These are phyloP conservation scores for Plasmodium coatneyi DNA, from an alignment of 169 alveolate species.

Conservation along the genomic window DNA sequence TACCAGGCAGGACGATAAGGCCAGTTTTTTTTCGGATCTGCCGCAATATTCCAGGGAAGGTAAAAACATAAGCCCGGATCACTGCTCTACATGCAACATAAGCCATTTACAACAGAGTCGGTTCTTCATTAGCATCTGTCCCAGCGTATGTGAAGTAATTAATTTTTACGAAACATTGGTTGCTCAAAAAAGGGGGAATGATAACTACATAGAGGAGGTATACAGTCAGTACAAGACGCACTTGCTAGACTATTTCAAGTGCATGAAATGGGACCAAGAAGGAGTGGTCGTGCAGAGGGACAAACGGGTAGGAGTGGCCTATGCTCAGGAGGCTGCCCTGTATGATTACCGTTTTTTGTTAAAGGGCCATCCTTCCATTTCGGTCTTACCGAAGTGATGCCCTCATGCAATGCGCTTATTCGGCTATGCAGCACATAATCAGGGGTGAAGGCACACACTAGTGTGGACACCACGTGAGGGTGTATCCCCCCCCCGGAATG, in stretches of 20 bases:
- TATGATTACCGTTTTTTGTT: conserved; percentile 60
- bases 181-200: background rate
- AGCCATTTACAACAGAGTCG: conserved; percentile 25
- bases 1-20: conserved; percentile 37
- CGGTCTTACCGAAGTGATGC: conserved; percentile 33
- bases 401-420: background rate
- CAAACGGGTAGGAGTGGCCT: conserved; percentile 40
- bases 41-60: background rate
- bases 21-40: background rate
- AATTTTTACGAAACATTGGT: conserved; percentile 39
- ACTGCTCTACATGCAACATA: conserved; percentile 14
- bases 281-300: conserved; percentile 17
- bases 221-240: conserved; percentile 9
- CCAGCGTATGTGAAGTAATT: conserved; percentile 5
- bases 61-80: background rate
- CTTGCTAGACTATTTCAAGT: conserved; percentile 27
- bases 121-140: conserved; percentile 48
- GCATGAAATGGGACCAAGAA: conserved; percentile 42
- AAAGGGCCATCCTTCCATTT: conserved; percentile 52
- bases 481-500: background rate
- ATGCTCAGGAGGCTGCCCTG: conserved; percentile 63
- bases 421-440: background rate
- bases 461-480: background rate
- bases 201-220: background rate
- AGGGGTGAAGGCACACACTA: background rate